These are phyloP conservation scores for Aspergillus glaucus DNA, from an alignment of 2,329 filamentous ascomycete species.

Conservation along the genomic window DNA sequence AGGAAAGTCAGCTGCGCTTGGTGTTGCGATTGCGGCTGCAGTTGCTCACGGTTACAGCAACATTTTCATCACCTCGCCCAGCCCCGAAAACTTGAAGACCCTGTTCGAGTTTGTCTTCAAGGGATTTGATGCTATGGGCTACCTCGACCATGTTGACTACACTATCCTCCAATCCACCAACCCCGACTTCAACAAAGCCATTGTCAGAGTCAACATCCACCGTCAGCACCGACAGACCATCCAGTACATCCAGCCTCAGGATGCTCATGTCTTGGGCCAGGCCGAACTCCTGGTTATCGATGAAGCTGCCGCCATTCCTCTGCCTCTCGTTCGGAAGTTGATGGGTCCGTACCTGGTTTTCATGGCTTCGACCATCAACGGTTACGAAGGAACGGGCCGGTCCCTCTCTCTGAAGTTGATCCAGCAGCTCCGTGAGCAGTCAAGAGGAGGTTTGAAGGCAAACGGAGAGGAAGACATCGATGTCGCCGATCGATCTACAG, in stretches of 20 bases:
- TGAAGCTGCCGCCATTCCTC: conserved; percentile 90
- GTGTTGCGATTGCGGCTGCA: conserved; percentile 88
- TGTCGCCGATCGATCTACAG: conserved; percentile 71
- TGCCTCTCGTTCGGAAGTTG: conserved; percentile 85
- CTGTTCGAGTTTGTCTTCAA: conserved; percentile 98
- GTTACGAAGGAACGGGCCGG: conserved; percentile 93
- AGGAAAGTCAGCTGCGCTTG: conserved; percentile 93
- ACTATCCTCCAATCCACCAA: conserved; percentile 98
- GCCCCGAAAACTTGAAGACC: conserved; percentile 96
- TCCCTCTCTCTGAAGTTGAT: conserved; percentile 95
- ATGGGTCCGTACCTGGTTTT: conserved; percentile 97
- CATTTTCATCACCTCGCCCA: conserved; percentile 97
- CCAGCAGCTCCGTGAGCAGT: conserved; percentile 92
- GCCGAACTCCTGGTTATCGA: conserved; percentile 95
- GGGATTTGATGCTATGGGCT: conserved; percentile 89
- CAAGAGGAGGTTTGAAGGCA: conserved; percentile 56
- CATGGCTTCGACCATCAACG: conserved; percentile 99
- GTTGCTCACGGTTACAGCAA: conserved; percentile 97
- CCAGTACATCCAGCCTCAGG: conserved; percentile 95
- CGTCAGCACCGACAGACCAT: conserved; percentile 94
- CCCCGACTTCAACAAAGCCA: conserved; percentile 97
- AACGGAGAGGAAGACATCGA: conserved; percentile 54
- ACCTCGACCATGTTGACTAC: conserved; percentile 93
- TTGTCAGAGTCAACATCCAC: conserved; percentile 94
- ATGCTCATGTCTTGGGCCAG: conserved; percentile 89